Base-by-base conservation (phyloP, 2,329 filamentous ascomycete genomes). In the Didymellaceae sp. region DNA sequence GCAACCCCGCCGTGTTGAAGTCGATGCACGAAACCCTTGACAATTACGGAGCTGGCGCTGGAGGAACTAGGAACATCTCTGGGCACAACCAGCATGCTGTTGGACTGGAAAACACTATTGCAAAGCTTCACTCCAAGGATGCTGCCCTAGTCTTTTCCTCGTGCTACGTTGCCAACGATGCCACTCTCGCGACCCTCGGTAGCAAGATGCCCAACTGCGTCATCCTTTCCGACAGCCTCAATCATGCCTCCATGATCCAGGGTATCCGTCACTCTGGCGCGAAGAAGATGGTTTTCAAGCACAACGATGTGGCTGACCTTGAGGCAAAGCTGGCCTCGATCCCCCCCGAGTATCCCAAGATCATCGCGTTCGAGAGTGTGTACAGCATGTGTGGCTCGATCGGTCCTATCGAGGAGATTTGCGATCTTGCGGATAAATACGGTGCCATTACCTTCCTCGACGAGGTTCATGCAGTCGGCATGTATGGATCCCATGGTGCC, bases 341-440 rank as follows among this genome's bases (percentile, higher is more conserved):
- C 32, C 91, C 93, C 0, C 78, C 89, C 1, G 83, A 94, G 54
- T 84, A 90, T 26, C 94, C 94, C 50, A 99, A 99, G 80, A 96
- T 99, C 61, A 99, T 99, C 60, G 94, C 94, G 2, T 99, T 97
- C 60, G 94, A 99, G 77, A 96, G 91, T 22, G 94, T 99, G 3
- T 99, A 99, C 78, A 96, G 91, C 79, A 99, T 99, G 94, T 99
- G 94, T 71, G 94, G 94, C 57, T 96, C 91, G 13, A 90, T 99
- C 71, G 94, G 91, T 0, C 94, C 94, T 0, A 99, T 99, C 63
- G 90, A 92, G 76, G 88, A 88, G 70, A 97, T 99, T 56, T 97
- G 93, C 73, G 91, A 99, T 71, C 79, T 99, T 45, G 93, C 94
- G 8, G 92, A 97, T 57, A 97, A 96, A 79, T 99, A 99, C 72